Conservation (phyloP, 1,139 yeast genomes). For the Candida sojae region DNA sequence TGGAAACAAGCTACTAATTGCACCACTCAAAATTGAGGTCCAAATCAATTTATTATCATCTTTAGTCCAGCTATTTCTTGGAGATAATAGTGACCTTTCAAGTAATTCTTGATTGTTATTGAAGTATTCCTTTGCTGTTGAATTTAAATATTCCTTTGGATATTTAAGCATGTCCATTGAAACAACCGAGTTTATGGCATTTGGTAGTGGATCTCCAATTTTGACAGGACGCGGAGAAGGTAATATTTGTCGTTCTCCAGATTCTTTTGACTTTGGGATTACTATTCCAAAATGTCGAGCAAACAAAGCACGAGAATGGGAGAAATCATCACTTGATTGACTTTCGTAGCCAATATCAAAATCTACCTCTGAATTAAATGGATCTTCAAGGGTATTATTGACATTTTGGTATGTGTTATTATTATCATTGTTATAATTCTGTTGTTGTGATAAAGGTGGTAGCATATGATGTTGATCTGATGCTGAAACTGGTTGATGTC, state of each 20-base stretch:
- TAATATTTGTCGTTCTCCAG: neutral
- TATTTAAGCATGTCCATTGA: constrained; percentile 7
- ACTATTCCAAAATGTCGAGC: constrained; percentile 8
- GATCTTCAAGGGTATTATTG: neutral
- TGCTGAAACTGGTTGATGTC: too few species aligned
- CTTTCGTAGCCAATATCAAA: constrained; percentile 9
- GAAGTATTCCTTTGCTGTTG: neutral
- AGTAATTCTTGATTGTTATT: neutral
- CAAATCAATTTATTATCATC: constrained; percentile 22
- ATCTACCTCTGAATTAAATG: neutral
- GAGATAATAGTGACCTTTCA: neutral
- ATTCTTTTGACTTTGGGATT: neutral
- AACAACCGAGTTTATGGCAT: constrained; percentile 12
- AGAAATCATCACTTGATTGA: constrained; percentile 11
- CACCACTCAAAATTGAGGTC: constrained; percentile 30
- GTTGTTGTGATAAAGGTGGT: neutral
- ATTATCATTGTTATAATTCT: constrained; percentile 2
- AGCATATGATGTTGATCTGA: neutral
- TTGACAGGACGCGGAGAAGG: neutral
- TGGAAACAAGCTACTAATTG: constrained; percentile 25
- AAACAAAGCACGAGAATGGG: constrained; percentile 8
- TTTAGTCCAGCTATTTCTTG: constrained; percentile 11
- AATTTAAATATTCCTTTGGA: constrained; percentile 1
- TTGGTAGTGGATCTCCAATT: constrained; percentile 16
- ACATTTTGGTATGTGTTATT: neutral